A percentile compares a stretch with the other conserved stretches of the same genome.
These are phyloP conservation scores for Tylopilus sp. DNA, from an alignment of 1,284 basidiomycete species.

Conservation along the genomic window DNA sequence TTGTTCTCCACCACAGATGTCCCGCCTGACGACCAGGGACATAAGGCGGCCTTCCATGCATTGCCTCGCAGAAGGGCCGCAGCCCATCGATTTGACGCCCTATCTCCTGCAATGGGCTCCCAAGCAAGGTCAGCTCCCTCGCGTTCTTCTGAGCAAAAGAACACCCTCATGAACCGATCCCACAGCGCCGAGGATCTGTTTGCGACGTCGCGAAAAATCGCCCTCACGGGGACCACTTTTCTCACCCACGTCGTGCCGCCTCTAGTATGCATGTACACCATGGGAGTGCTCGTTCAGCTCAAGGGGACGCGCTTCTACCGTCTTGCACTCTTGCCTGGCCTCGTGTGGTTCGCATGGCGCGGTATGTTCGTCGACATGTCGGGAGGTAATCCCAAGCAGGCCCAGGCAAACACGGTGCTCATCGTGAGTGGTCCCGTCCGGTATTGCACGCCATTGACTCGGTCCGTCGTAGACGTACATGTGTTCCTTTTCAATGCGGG, in stretches of 20 bases:
- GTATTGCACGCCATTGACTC: not conserved
- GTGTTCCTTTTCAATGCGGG: slow-evolving; percentile 14
- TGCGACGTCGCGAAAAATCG: slow-evolving; percentile 3
- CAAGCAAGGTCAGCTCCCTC: slow-evolving; percentile 5
- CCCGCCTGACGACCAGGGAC: no score
- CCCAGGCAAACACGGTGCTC: slow-evolving; percentile 16
- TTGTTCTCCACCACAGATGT: no score
- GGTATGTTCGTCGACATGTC: slow-evolving; percentile 24
- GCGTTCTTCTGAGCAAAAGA: not conserved
- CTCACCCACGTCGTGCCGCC: slow-evolving; percentile 18
- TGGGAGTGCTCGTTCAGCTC: slow-evolving; percentile 32
- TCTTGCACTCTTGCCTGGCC: slow-evolving; percentile 26
- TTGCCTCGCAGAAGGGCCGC: not conserved
- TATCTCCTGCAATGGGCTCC: not conserved
- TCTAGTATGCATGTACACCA: slow-evolving; percentile 17
- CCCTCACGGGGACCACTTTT: slow-evolving; percentile 13
- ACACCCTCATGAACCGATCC: not conserved
- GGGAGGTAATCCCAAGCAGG: slow-evolving; percentile 16
- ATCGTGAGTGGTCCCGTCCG: slow-evolving; percentile 13
- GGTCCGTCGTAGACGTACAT: slow-evolving; percentile 16
- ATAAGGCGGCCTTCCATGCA: not conserved
- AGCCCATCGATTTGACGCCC: not conserved
- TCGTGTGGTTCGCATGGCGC: slow-evolving; percentile 22
- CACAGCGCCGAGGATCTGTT: slow-evolving; percentile 4
- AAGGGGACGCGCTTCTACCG: slow-evolving; percentile 21